These are phyloP conservation scores for Globisporangium barbulae DNA, from an alignment of 352 stramenopile species.

Conservation along the genomic window DNA sequence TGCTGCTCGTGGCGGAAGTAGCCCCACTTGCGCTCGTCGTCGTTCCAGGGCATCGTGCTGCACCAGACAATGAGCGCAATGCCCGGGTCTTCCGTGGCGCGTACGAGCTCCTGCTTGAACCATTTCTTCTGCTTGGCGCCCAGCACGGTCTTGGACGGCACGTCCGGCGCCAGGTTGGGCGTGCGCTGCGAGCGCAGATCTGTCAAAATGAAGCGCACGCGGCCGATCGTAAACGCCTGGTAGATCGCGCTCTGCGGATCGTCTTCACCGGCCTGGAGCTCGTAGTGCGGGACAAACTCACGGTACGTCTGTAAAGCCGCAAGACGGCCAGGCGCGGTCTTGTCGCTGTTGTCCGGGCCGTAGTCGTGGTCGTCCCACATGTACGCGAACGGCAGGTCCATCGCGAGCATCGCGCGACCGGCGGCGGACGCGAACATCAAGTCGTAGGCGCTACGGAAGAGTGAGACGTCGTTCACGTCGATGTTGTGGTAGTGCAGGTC, in stretches of 20 bases:
- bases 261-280: constrained; percentile 17
- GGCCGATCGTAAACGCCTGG: constrained; percentile 82
- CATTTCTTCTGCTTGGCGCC: constrained; percentile 81
- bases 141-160: constrained; percentile 81
- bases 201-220: constrained; percentile 83
- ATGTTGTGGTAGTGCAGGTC: constrained; percentile 89
- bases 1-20: constrained; percentile 78
- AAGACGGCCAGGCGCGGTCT: constrained; percentile 61
- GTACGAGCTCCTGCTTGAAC: constrained; percentile 81
- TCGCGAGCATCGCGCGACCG: constrained; percentile 69
- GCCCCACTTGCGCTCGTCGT: constrained; percentile 86
- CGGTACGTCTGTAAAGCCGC: constrained; percentile 76
- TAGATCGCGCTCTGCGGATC: constrained; percentile 45
- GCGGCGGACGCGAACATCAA: constrained; percentile 71
- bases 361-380: constrained; percentile 93
- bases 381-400: constrained; percentile 84
- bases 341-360: constrained; percentile 86
- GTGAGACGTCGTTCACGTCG: constrained; percentile 50
- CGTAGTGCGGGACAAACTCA: constrained; percentile 82
- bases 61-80: constrained; percentile 83
- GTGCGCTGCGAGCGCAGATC: constrained; percentile 76
- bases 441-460: constrained; percentile 63
- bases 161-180: constrained; percentile 56
- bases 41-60: constrained; percentile 86
- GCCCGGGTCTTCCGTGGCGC: constrained; percentile 42